A percentile compares a stretch with the other conserved stretches of the same genome.
phyloP scores from a whole-genome alignment of 2,329 filamentous ascomycete species.

The Seiridium cupressi region DNA sequence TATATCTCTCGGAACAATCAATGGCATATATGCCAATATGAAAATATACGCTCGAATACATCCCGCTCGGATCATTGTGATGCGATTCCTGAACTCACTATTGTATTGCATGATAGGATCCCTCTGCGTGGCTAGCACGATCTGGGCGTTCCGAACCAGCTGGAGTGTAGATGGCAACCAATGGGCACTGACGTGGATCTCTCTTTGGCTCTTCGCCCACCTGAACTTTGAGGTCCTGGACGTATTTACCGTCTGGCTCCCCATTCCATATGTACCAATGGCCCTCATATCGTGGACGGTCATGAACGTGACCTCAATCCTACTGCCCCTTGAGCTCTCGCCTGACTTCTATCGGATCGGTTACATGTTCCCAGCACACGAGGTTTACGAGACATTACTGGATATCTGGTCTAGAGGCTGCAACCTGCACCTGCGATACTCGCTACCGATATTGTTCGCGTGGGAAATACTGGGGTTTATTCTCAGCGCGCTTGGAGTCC shows the following conservation, averaged over 20 bases:
- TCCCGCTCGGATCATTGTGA: conserved; percentile 27
- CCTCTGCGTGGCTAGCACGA: conserved; percentile 36
- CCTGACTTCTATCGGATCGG: conserved; percentile 39
- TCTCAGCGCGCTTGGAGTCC: conserved; percentile 25
- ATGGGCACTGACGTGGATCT: conserved; percentile 41
- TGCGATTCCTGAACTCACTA: conserved; percentile 32
- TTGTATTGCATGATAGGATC: conserved; percentile 38
- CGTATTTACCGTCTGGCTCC: conserved; percentile 37
- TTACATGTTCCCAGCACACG: conserved; percentile 37
- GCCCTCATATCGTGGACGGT: conserved; percentile 42
- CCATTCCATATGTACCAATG: conserved; percentile 39
- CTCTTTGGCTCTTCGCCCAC: conserved; percentile 41
- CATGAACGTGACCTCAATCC: conserved; percentile 37
- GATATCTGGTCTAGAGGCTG: conserved; percentile 37
- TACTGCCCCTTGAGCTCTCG: conserved; percentile 40
- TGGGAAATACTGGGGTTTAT: conserved; percentile 29
- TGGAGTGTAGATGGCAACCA: conserved; percentile 38
- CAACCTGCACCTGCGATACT: conserved; percentile 34
- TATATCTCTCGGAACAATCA: conserved; percentile 34
- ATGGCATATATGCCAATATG: conserved; percentile 37
- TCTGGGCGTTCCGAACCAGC: conserved; percentile 40
- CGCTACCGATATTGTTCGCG: conserved; percentile 40
- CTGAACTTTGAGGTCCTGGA: conserved; percentile 44
- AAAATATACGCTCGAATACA: conserved; percentile 33
- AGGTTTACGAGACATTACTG: conserved; percentile 36